Percentiles rank a stretch among this genome's conserved stretches.
phyloP scores from a whole-genome alignment of 2,329 filamentous ascomycete species.

The Penicillium glabrum region DNA sequence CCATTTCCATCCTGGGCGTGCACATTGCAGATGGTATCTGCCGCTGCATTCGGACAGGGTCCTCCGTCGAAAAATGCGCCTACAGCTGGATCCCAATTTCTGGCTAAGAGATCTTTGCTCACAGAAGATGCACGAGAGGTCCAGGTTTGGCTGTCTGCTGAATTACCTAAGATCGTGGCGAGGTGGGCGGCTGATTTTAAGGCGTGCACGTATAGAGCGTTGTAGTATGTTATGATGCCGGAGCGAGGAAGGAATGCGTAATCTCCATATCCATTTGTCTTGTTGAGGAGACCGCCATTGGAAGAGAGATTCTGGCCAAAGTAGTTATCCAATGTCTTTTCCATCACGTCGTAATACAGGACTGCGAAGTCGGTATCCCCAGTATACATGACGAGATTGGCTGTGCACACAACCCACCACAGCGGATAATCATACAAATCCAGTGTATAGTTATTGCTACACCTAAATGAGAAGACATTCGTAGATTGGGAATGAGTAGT shows the following conservation, averaged over 20 bases:
- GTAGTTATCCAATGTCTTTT: slow-evolving; percentile 47
- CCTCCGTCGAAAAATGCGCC: slow-evolving; percentile 12
- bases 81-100: slow-evolving; percentile 12
- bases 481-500: no score
- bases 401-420: slow-evolving; percentile 53
- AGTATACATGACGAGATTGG: slow-evolving; percentile 53
- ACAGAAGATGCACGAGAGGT: slow-evolving; percentile 4
- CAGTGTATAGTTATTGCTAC: slow-evolving; percentile 45
- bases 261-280: slow-evolving; percentile 50
- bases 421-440: slow-evolving; percentile 54
- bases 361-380: slow-evolving; percentile 46
- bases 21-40: slow-evolving; percentile 7
- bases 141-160: slow-evolving; percentile 8
- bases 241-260: slow-evolving; percentile 52
- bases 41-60: slow-evolving; percentile 9
- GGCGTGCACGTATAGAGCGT: slow-evolving; percentile 16
- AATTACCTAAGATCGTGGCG: slow-evolving; percentile 9
- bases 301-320: slow-evolving; percentile 47
- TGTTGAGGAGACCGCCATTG: slow-evolving; percentile 44
- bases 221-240: slow-evolving; percentile 55
- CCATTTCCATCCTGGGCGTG: slow-evolving; percentile 19
- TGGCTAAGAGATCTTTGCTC: slow-evolving; percentile 1
- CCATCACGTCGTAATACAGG: slow-evolving; percentile 44
- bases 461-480: neutral
- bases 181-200: slow-evolving; percentile 11